These are phyloP conservation scores for Coniochaeta prunicola DNA, from an alignment of 2,329 filamentous ascomycete genomes.

Conservation along the genomic window DNA sequence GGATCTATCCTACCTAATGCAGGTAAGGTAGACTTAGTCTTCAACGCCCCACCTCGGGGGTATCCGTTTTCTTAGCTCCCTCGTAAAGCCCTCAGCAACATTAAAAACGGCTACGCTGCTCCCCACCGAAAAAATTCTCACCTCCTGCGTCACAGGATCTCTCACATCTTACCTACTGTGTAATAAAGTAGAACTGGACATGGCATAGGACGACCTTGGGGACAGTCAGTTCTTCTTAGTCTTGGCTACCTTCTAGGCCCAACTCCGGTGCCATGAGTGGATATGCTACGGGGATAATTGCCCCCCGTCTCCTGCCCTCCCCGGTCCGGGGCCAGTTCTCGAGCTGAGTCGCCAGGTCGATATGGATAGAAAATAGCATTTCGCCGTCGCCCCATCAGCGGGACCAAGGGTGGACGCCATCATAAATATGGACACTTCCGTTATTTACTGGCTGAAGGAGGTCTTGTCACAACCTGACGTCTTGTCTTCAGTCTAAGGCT, in stretches of 20 bases:
- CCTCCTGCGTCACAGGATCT: not conserved
- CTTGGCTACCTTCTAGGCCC: not conserved
- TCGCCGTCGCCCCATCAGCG: not conserved
- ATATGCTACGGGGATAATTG: not conserved
- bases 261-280: not conserved
- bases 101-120: not conserved
- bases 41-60: not conserved
- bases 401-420: not conserved
- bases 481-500: not conserved
- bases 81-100: not conserved
- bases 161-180: too few relatives aligned
- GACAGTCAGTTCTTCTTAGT: not conserved
- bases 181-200: too few relatives aligned
- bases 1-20: too few relatives aligned
- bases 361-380: not conserved
- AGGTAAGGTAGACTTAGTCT: not conserved
- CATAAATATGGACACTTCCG: not conserved
- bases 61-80: not conserved
- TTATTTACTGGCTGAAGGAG: not conserved
- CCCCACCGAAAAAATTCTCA: not conserved
- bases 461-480: not conserved
- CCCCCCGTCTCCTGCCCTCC: not conserved
- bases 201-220: not conserved
- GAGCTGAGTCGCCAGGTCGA: not conserved
- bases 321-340: not conserved